Conservation (phyloP, 116 monocot species). For the Trichopus zeylanicus region DNA sequence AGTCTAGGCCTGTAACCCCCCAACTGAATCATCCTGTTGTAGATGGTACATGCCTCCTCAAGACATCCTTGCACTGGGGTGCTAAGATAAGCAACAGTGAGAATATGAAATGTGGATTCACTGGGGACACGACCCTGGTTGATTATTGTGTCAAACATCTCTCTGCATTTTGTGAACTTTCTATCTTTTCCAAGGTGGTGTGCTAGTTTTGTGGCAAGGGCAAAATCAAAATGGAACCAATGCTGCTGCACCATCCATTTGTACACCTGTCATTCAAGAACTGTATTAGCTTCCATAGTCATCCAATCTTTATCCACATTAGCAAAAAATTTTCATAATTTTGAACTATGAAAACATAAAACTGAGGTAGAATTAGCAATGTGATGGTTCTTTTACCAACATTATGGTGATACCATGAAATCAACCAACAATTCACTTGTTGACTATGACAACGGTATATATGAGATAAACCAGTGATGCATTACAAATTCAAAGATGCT, state of each 20-base stretch:
- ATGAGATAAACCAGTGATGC: no score
- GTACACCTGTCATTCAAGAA: constrained; percentile 57
- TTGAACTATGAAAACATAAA: no score
- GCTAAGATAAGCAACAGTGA: constrained; percentile 72
- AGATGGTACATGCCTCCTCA: constrained; percentile 74
- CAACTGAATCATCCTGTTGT: constrained; percentile 78
- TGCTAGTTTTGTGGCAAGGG: constrained; percentile 70
- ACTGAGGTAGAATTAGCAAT: no score
- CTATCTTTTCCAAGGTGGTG: constrained; percentile 79
- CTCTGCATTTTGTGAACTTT: constrained; percentile 63
- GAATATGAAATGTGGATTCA: constrained; percentile 84
- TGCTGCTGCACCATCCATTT: constrained; percentile 80
- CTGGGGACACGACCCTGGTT: constrained; percentile 64
- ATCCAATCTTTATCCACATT: no score
- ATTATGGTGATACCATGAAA: no score
- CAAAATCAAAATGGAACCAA: constrained; percentile 74
- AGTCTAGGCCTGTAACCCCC: constrained; percentile 74
- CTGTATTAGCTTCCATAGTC: no score
- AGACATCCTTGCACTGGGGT: constrained; percentile 50
- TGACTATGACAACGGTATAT: no score
- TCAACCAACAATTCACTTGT: neutral
- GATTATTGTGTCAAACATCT: constrained; percentile 68
- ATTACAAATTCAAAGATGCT: neutral
- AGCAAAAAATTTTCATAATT: no score
- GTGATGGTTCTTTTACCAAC: no score